These are phyloP conservation scores for Leccinum insigne DNA, from an alignment of 1,284 basidiomycete species.

Conservation along the genomic window DNA sequence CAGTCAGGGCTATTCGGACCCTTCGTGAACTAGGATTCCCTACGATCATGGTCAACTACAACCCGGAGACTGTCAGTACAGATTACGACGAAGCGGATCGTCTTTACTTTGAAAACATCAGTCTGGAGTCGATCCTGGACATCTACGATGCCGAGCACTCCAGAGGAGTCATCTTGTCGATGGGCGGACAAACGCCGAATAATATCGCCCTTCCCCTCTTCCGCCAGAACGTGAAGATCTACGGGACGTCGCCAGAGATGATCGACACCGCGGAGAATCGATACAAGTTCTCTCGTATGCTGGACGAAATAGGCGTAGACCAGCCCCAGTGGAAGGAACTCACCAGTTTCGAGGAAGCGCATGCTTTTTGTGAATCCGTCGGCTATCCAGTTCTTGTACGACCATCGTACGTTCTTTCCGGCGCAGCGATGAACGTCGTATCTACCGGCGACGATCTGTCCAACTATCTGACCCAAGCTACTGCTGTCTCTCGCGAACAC, in stretches of 20 bases:
- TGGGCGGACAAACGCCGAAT: slow-evolving; percentile 99
- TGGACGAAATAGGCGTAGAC: slow-evolving; percentile 98
- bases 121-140: slow-evolving; percentile 94
- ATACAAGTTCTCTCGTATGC: slow-evolving; percentile 98
- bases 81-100: slow-evolving; percentile 99
- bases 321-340: slow-evolving; percentile 98
- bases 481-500: slow-evolving; percentile 95
- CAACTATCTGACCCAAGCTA: slow-evolving; percentile 94
- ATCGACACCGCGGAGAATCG: slow-evolving; percentile 99
- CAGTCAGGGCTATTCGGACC: slow-evolving; percentile 95
- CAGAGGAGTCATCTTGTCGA: slow-evolving; percentile 92
- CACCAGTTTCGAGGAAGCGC: slow-evolving; percentile 88
- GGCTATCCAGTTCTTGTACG: slow-evolving; percentile 96
- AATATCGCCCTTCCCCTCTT: slow-evolving; percentile 95
- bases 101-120: slow-evolving; percentile 99
- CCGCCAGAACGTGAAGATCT: slow-evolving; percentile 97
- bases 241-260: slow-evolving; percentile 99
- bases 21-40: slow-evolving; percentile 93
- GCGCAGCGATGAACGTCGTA: slow-evolving; percentile 99
- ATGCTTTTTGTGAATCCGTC: slow-evolving; percentile 87
- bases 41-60: slow-evolving; percentile 99
- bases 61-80: slow-evolving; percentile 98
- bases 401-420: slow-evolving; percentile 97
- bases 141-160: slow-evolving; percentile 95
- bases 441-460: slow-evolving; percentile 91